A percentile compares a stretch with the other conserved stretches of the same genome.
These are phyloP conservation scores for Aspergillus mulundensis DNA, from an alignment of 495 filamentous ascomycete species.

Conservation along the genomic window DNA sequence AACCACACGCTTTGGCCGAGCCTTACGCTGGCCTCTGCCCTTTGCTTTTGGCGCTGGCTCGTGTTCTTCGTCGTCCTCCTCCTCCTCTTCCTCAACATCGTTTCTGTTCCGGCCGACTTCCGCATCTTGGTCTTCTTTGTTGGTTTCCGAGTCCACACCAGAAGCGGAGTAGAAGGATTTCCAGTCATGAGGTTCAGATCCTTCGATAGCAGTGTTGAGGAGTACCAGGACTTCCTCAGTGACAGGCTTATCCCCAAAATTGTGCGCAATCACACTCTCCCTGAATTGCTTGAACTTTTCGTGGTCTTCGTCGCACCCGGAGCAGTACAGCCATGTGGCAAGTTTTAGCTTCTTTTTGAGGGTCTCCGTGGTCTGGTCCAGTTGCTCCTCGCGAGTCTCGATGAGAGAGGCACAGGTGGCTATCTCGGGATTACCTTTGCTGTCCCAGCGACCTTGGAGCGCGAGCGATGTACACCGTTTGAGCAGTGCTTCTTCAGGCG, in stretches of 20 bases:
- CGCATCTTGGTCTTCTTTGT: background rate
- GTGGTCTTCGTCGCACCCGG: conserved; percentile 11
- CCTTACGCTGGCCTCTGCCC: background rate
- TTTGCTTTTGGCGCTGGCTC: background rate
- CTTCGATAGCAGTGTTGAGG: conserved; percentile 13
- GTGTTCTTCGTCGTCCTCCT: background rate
- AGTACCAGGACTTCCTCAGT: conserved; percentile 13
- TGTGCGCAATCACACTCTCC: conserved; percentile 18
- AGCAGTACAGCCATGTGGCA: conserved; percentile 32
- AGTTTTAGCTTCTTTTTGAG: conserved; percentile 24
- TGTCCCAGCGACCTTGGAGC: conserved; percentile 11
- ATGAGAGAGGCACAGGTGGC: conserved; percentile 22
- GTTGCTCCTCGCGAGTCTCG: conserved; percentile 23
- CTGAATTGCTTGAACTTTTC: conserved; percentile 23
- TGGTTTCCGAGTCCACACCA: background rate
- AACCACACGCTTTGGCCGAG: background rate
- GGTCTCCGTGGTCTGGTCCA: conserved; percentile 27
- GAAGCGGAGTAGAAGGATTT: conserved; percentile 12
- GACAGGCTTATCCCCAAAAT: conserved; percentile 25
- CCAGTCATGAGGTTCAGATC: conserved; percentile 22
- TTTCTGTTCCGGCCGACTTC: background rate
- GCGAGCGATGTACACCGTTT: conserved; percentile 40
- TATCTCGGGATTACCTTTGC: conserved; percentile 13
- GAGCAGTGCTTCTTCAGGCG: conserved; percentile 43
- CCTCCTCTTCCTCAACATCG: background rate